phyloP scores from a whole-genome alignment of 2,329 filamentous ascomycete species.

The Claviceps sp. region DNA sequence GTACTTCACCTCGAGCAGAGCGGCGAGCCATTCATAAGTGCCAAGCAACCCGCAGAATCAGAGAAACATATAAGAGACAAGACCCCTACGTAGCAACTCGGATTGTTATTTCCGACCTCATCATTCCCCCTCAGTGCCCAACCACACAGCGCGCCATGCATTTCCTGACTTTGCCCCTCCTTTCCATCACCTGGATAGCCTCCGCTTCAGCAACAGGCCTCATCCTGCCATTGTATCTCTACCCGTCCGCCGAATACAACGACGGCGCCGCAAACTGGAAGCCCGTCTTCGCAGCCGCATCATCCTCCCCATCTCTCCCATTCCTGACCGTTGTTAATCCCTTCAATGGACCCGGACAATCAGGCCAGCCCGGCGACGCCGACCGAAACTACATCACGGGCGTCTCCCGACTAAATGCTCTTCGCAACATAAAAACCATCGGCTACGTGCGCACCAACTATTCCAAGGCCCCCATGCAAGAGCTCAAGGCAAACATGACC shows the following conservation, averaged over 20 bases:
- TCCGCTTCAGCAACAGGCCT: conserved; percentile 8
- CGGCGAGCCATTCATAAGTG: too few relatives aligned
- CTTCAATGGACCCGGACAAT: conserved; percentile 10
- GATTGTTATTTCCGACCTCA: not conserved
- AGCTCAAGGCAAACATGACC: conserved; percentile 12
- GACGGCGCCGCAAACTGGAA: conserved; percentile 13
- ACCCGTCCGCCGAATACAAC: conserved; percentile 9
- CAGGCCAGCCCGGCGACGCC: conserved; percentile 9
- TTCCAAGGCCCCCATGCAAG: conserved; percentile 6
- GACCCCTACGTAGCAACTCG: too few relatives aligned
- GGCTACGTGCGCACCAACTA: conserved; percentile 14
- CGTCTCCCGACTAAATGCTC: conserved; percentile 11
- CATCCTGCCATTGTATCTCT: conserved; percentile 12
- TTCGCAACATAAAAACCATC: conserved; percentile 11
- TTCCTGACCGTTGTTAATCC: conserved; percentile 13
- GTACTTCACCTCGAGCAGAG: too few relatives aligned
- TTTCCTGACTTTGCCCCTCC: not conserved
- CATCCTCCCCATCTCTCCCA: conserved; percentile 3
- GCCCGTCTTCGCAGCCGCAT: conserved; percentile 9
- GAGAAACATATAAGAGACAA: not conserved
- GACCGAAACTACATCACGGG: conserved; percentile 12
- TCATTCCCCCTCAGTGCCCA: not conserved
- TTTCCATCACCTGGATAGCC: not conserved
- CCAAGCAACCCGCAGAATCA: not conserved
- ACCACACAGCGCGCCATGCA: not conserved